A percentile compares a stretch with the other conserved stretches of the same genome.
phyloP scores from a whole-genome alignment of 257 asterid species.

The Capsicum chinense region DNA sequence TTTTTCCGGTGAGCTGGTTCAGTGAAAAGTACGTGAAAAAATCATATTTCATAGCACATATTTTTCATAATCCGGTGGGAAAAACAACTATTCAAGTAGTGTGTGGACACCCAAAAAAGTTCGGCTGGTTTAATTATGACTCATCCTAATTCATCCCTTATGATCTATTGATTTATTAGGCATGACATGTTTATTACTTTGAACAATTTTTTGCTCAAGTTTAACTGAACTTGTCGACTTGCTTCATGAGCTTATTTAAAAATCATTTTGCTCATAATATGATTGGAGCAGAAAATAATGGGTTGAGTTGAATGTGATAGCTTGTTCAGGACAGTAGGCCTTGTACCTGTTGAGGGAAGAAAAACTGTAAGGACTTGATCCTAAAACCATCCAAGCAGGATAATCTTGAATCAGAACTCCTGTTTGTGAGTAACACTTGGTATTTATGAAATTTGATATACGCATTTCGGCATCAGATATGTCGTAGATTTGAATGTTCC shows the following conservation, averaged over 20 bases:
- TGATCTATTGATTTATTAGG: no score
- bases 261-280: not conserved
- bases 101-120: not conserved
- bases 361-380: slow-evolving; percentile 50
- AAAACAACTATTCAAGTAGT: no score
- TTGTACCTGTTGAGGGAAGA: slow-evolving; percentile 49
- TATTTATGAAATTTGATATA: slow-evolving; percentile 49
- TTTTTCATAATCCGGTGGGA: no score
- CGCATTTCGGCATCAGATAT: slow-evolving; percentile 64
- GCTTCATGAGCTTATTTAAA: not conserved
- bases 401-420: slow-evolving; percentile 28
- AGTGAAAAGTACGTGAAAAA: no score
- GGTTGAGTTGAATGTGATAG: not conserved
- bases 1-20: no score
- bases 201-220: not conserved
- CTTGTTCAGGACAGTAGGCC: not conserved
- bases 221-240: no score
- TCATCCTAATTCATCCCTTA: not conserved
- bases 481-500: slow-evolving; percentile 39
- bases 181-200: not conserved
- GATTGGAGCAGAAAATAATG: not conserved
- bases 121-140: not conserved
- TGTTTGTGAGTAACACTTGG: slow-evolving; percentile 47
- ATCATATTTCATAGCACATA: no score
- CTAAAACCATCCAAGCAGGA: slow-evolving; percentile 40